phyloP scores from a whole-genome alignment of 1,284 basidiomycete genomes.

The Moesziomyces sp. region DNA sequence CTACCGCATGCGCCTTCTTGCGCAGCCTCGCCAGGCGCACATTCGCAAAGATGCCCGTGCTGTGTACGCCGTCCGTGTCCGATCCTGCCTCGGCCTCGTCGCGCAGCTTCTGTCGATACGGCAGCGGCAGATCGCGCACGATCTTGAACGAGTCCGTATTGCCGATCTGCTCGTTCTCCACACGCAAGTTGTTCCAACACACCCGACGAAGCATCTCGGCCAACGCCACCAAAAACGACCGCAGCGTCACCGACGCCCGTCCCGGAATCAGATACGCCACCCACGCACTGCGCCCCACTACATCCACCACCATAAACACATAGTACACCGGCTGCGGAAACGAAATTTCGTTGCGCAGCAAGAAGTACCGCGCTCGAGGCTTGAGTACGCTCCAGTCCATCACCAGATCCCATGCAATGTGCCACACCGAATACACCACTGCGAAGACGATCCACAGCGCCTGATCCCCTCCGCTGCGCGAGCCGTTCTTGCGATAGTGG shows the following conservation, averaged over 20 bases:
- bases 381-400: conserved; percentile 76
- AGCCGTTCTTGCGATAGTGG: conserved; percentile 61
- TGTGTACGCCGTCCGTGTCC: conserved; percentile 6
- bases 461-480: conserved; percentile 14
- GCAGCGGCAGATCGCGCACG: conserved; percentile 55
- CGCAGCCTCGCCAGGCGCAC: conserved; percentile 18
- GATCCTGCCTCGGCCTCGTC: conserved; percentile 1
- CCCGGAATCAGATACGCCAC: conserved; percentile 77
- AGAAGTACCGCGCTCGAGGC: conserved; percentile 73
- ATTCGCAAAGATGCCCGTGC: conserved; percentile 25
- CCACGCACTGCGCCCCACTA: conserved; percentile 83
- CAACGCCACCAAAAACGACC: conserved; percentile 77
- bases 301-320: conserved; percentile 73
- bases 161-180: conserved; percentile 83
- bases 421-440: conserved; percentile 77
- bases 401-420: conserved; percentile 78
- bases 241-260: conserved; percentile 72
- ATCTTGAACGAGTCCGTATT: conserved; percentile 62
- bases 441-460: conserved; percentile 72
- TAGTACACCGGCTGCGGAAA: conserved; percentile 69
- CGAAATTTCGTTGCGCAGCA: conserved; percentile 78
- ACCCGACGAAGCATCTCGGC: conserved; percentile 83
- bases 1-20: conserved; percentile 8
- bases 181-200: conserved; percentile 87
- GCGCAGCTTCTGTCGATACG: conserved; percentile 40